Conservation (phyloP, 257 asterid genomes). For the Capsicum chinense region DNA sequence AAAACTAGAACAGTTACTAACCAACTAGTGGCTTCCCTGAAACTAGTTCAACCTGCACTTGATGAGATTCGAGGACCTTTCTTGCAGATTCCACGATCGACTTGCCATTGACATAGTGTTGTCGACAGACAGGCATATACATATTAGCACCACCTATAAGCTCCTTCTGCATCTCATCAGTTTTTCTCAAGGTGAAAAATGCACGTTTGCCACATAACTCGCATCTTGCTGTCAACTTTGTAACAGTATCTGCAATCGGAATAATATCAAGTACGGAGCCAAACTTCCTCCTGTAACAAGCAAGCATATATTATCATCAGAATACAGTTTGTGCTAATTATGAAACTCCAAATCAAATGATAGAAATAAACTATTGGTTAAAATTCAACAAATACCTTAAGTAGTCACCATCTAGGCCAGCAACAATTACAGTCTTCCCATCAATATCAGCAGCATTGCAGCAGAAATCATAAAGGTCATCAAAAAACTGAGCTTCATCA, state of each 20-base stretch:
- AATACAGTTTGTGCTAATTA: constrained; percentile 19
- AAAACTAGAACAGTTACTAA: background rate
- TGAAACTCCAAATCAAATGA: background rate
- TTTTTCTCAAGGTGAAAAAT: constrained; percentile 30
- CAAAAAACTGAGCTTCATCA: constrained; percentile 88
- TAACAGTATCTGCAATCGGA: constrained; percentile 30
- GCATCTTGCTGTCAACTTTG: constrained; percentile 30
- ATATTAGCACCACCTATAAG: constrained; percentile 32
- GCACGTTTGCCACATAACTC: constrained; percentile 31
- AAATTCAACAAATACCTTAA: constrained; percentile 48
- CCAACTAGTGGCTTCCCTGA: background rate
- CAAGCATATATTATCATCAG: background rate
- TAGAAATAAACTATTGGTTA: background rate
- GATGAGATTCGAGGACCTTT: constrained; percentile 12
- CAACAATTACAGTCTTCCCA: constrained; percentile 70
- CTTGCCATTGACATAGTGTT: constrained; percentile 26
- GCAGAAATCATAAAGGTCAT: constrained; percentile 85
- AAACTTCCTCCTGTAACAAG: constrained; percentile 43
- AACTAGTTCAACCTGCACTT: background rate
- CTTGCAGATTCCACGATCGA: background rate
- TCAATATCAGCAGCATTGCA: constrained; percentile 75
- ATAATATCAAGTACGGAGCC: constrained; percentile 30
- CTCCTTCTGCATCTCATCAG: constrained; percentile 28
- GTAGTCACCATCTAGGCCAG: constrained; percentile 95
- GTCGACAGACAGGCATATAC: constrained; percentile 36